A percentile compares a stretch with the other conserved stretches of the same genome.
These are phyloP conservation scores for Globisporangium viniferum DNA, from an alignment of 352 stramenopile species.

Conservation along the genomic window DNA sequence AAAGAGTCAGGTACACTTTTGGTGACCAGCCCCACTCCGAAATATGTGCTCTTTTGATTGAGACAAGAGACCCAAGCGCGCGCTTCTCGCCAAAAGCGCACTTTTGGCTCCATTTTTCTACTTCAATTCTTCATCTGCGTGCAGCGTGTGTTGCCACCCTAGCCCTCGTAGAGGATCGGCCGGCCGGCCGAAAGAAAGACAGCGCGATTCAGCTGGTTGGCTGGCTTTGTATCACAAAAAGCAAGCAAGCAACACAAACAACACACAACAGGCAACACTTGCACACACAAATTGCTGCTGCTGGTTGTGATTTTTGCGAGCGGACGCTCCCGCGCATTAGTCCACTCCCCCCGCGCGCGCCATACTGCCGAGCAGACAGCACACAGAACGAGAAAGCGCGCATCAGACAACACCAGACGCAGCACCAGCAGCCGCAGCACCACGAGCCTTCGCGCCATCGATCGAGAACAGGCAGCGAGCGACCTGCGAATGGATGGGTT, in stretches of 20 bases:
- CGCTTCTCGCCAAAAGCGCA: not conserved
- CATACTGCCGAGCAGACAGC: not conserved
- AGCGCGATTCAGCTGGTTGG: not conserved
- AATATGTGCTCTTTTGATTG: not conserved
- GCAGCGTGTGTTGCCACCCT: not conserved
- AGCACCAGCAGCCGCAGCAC: not conserved
- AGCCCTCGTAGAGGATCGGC: constrained; percentile 1
- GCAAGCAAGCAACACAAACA: not conserved
- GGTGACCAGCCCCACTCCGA: not conserved
- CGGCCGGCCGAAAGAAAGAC: not conserved
- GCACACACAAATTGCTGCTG: not conserved
- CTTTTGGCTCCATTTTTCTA: not conserved
- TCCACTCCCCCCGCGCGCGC: not conserved
- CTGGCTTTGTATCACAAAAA: not conserved
- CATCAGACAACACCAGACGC: not conserved
- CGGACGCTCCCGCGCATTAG: not conserved
- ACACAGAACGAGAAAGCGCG: not conserved
- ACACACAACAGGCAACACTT: not conserved
- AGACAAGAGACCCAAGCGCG: not conserved
- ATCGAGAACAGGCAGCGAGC: not conserved
- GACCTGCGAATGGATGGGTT: constrained; percentile 18
- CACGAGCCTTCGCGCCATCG: not conserved
- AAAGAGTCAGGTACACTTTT: constrained; percentile 1
- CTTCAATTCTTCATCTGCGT: not conserved
- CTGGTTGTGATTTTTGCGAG: not conserved